A percentile compares a stretch with the other conserved stretches of the same genome.
Evolutionary conservation across 202 grass and related monocot genomes (phyloP).

Genomic region (Hordeum pubiflorum): DNA sequence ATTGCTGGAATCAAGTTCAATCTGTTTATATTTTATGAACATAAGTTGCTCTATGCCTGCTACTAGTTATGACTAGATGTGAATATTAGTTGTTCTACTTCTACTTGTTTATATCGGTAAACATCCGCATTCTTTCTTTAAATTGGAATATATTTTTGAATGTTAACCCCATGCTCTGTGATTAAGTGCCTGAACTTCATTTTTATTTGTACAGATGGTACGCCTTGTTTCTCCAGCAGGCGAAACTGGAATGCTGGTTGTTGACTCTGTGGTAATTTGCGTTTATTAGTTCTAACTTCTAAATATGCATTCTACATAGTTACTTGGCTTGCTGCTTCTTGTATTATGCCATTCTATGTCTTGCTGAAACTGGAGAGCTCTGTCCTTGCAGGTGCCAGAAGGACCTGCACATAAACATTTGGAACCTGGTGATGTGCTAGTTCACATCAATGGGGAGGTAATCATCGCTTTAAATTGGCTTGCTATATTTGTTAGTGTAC

Average conservation of each 20-base stretch:
- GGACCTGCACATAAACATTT: slow-evolving; percentile 83
- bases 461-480: slow-evolving; percentile 16
- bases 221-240: slow-evolving; percentile 61
- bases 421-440: slow-evolving; percentile 94
- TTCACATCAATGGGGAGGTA: slow-evolving; percentile 71
- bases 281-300: slow-evolving; percentile 12
- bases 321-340: not conserved
- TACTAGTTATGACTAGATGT: not conserved
- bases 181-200: slow-evolving; percentile 15
- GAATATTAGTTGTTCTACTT: slow-evolving; percentile 6
- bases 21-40: not conserved
- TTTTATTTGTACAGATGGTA: slow-evolving; percentile 62
- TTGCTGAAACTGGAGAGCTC: slow-evolving; percentile 21
- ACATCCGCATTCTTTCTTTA: not conserved
- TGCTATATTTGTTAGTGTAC: slow-evolving; percentile 6
- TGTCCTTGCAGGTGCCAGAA: slow-evolving; percentile 76
- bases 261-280: slow-evolving; percentile 86
- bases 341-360: not conserved
- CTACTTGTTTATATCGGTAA: not conserved
- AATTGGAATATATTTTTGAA: slow-evolving; percentile 17
- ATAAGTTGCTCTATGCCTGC: not conserved
- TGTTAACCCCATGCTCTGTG: not conserved
- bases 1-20: not conserved
- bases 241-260: slow-evolving; percentile 97
- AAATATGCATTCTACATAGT: slow-evolving; percentile 15